Percentiles rank a stretch among this genome's conserved stretches.
Conservation (phyloP, 169 alveolate genomes). For the Perkinsus chesapeaki region DNA sequence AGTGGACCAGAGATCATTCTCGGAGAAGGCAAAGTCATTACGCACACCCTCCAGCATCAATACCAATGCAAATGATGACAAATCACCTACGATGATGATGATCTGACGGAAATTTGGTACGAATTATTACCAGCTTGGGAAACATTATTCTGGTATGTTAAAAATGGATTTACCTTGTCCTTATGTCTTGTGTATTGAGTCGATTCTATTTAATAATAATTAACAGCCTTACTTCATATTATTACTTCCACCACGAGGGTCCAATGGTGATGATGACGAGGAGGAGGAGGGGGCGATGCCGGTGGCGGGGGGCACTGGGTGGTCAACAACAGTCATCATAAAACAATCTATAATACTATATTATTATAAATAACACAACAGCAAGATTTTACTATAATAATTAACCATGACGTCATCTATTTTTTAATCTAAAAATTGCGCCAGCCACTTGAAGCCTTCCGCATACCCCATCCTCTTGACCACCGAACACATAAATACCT, state of each 20-base stretch:
- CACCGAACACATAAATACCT: slow-evolving; percentile 92
- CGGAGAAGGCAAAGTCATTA: background rate
- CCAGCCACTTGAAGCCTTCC: slow-evolving; percentile 94
- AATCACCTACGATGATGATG: background rate
- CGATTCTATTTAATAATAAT: too few species aligned
- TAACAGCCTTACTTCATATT: too few species aligned
- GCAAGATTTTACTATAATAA: background rate
- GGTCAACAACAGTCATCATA: too few species aligned
- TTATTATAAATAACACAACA: background rate
- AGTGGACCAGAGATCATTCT: background rate
- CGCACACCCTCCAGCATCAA: background rate
- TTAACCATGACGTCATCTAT: background rate
- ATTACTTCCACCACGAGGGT: too few species aligned
- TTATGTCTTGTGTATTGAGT: too few species aligned
- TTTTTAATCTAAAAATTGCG: slow-evolving; percentile 60
- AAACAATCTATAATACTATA: background rate
- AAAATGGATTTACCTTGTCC: background rate
- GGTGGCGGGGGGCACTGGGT: too few species aligned
- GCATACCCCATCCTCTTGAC: slow-evolving; percentile 90
- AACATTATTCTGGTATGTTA: background rate
- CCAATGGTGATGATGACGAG: too few species aligned
- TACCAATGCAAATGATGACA: background rate
- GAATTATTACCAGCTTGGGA: background rate
- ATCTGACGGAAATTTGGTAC: background rate
- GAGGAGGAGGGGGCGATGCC: too few species aligned